These are phyloP conservation scores for Polyporus arcularius DNA, from an alignment of 768 basidiomycete genomes.

Conservation along the genomic window DNA sequence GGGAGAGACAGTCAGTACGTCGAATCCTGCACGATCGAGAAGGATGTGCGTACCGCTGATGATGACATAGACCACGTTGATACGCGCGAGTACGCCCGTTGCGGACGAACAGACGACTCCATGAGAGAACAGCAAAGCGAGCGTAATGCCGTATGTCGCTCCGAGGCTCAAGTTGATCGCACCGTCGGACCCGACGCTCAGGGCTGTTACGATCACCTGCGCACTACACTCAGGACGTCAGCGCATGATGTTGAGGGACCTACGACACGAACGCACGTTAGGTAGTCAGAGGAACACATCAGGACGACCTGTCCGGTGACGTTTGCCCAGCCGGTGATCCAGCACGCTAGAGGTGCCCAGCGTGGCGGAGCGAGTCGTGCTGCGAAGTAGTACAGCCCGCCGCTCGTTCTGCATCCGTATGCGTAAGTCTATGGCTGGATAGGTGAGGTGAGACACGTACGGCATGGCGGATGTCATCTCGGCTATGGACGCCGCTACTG, in stretches of 20 bases:
- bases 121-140: conserved; percentile 65
- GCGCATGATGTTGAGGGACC: no score
- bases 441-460: conserved; percentile 41
- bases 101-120: conserved; percentile 73
- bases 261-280: conserved; percentile 38
- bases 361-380: conserved; percentile 68
- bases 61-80: conserved; percentile 71
- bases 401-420: conserved; percentile 57
- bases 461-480: conserved; percentile 77
- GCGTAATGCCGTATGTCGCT: conserved; percentile 66
- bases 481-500: conserved; percentile 70
- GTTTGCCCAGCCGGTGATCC: conserved; percentile 75
- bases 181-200: conserved; percentile 61
- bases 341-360: conserved; percentile 63
- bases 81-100: conserved; percentile 60
- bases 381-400: conserved; percentile 78
- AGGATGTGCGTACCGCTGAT: conserved; percentile 51
- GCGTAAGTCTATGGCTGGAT: neutral
- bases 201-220: conserved; percentile 75
- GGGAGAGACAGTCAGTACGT: neutral
- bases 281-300: conserved; percentile 76
- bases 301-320: conserved; percentile 70
- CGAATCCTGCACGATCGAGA: neutral
- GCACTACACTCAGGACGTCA: conserved; percentile 45
- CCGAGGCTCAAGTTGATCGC: conserved; percentile 52